Evolutionary conservation across 2,329 filamentous ascomycete species (phyloP).

Genomic region (Pseudonectria foliicola): DNA sequence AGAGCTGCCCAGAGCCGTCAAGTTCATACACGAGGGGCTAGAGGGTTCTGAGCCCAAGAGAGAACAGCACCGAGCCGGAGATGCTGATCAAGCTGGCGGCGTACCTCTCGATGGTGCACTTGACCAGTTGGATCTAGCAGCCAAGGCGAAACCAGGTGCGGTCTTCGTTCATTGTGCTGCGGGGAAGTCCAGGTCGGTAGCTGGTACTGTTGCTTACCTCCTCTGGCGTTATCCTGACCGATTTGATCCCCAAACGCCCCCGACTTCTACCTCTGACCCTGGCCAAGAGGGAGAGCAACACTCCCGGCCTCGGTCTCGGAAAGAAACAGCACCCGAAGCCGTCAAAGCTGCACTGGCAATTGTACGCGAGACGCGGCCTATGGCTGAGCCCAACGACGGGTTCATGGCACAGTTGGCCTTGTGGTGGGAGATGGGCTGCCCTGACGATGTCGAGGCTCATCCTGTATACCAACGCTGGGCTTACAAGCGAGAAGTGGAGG

Average conservation of each 20-base stretch:
- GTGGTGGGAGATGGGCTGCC: conserved; percentile 82
- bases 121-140: conserved; percentile 10
- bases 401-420: conserved; percentile 86
- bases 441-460: conserved; percentile 55
- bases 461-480: conserved; percentile 72
- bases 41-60: conserved; percentile 14
- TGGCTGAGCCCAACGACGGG: conserved; percentile 83
- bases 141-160: conserved; percentile 26
- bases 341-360: conserved; percentile 57
- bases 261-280: conserved; percentile 15
- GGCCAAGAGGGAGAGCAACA: conserved; percentile 4
- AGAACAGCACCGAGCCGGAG: conserved; percentile 2
- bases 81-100: conserved; percentile 12
- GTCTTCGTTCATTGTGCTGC: conserved; percentile 73
- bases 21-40: conserved; percentile 76
- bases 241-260: conserved; percentile 35
- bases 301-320: conserved; percentile 15
- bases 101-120: conserved; percentile 13
- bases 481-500: conserved; percentile 47
- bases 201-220: conserved; percentile 76
- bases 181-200: conserved; percentile 89
- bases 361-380: conserved; percentile 62
- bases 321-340: conserved; percentile 38
- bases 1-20: conserved; percentile 69
- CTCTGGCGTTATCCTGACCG: conserved; percentile 58